Percentiles rank a stretch among this genome's conserved stretches.
phyloP scores from a whole-genome alignment of 257 asterid species.

The Galeopsis tetrahit region DNA sequence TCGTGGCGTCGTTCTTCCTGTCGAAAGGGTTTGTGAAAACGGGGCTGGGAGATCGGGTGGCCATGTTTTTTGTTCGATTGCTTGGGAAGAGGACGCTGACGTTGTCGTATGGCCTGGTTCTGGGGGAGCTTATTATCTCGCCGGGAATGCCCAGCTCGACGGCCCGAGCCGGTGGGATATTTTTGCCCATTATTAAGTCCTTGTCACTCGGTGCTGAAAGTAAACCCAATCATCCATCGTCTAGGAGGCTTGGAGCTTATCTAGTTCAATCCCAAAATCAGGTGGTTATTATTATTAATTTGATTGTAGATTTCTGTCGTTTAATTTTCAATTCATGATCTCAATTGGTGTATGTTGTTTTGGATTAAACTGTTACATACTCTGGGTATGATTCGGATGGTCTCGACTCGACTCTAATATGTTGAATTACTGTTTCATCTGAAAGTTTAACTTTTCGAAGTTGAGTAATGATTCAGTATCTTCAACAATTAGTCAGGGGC shows the following conservation, averaged over 20 bases:
- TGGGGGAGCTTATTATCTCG: slow-evolving; percentile 67
- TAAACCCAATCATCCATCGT: slow-evolving; percentile 59
- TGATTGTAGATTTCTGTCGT: not conserved
- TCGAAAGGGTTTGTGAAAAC: slow-evolving; percentile 80
- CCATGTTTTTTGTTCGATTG: slow-evolving; percentile 65
- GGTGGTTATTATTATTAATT: slow-evolving; percentile 45
- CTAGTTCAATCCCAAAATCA: slow-evolving; percentile 77
- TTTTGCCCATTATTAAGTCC: slow-evolving; percentile 77
- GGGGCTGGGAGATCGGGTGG: slow-evolving; percentile 82
- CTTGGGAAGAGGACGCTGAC: slow-evolving; percentile 75
- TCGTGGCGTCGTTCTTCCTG: slow-evolving; percentile 66
- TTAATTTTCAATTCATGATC: not conserved
- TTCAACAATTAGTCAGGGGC: not conserved
- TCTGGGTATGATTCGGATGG: no score
- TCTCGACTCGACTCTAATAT: not conserved
- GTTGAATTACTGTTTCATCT: not conserved
- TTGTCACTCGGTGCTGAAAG: slow-evolving; percentile 62
- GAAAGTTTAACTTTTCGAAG: not conserved
- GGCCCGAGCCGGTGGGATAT: slow-evolving; percentile 84
- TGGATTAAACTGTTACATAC: no score
- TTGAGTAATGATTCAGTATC: not conserved
- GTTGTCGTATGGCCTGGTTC: slow-evolving; percentile 65
- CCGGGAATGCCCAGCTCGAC: slow-evolving; percentile 87
- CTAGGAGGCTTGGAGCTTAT: slow-evolving; percentile 73
- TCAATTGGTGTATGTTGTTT: not conserved